phyloP scores from a whole-genome alignment of 1,139 yeast genomes.

The Torulaspora pretoriensis region DNA sequence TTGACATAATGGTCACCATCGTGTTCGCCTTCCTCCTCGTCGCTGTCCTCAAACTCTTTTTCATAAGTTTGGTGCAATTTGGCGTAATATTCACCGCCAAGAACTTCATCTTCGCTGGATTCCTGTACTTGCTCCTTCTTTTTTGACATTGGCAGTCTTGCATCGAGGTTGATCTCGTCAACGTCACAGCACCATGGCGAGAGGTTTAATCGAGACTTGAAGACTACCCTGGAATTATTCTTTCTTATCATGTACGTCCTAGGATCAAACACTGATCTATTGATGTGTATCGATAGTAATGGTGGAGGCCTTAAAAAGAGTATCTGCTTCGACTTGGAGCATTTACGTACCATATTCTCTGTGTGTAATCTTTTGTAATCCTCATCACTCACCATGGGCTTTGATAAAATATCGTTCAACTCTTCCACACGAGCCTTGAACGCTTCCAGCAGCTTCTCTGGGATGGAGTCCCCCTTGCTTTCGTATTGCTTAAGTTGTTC shows the following conservation, averaged over 20 bases:
- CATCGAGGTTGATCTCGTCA: slow-evolving; percentile 70
- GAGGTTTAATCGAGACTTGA: slow-evolving; percentile 64
- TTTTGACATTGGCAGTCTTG: slow-evolving; percentile 67
- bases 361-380: slow-evolving; percentile 70
- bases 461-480: slow-evolving; percentile 26
- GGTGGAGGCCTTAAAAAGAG: slow-evolving; percentile 81
- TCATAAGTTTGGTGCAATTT: slow-evolving; percentile 32
- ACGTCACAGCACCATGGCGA: slow-evolving; percentile 68
- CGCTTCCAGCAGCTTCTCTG: slow-evolving; percentile 43
- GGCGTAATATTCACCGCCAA: slow-evolving; percentile 33
- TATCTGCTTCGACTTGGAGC: slow-evolving; percentile 79
- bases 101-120: slow-evolving; percentile 35
- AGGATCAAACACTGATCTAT: slow-evolving; percentile 89
- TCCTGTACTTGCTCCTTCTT: slow-evolving; percentile 40
- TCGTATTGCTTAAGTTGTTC: slow-evolving; percentile 41
- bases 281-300: slow-evolving; percentile 76
- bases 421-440: slow-evolving; percentile 50
- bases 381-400: slow-evolving; percentile 74
- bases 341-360: slow-evolving; percentile 67
- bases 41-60: slow-evolving; percentile 35
- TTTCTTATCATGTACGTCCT: slow-evolving; percentile 77
- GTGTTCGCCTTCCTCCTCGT: slow-evolving; percentile 30
- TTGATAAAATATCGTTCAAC: slow-evolving; percentile 54
- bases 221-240: slow-evolving; percentile 75
- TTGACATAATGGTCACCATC: slow-evolving; percentile 9